These are phyloP conservation scores for Dioszegia crocea DNA, from an alignment of 768 basidiomycete species.

Conservation along the genomic window DNA sequence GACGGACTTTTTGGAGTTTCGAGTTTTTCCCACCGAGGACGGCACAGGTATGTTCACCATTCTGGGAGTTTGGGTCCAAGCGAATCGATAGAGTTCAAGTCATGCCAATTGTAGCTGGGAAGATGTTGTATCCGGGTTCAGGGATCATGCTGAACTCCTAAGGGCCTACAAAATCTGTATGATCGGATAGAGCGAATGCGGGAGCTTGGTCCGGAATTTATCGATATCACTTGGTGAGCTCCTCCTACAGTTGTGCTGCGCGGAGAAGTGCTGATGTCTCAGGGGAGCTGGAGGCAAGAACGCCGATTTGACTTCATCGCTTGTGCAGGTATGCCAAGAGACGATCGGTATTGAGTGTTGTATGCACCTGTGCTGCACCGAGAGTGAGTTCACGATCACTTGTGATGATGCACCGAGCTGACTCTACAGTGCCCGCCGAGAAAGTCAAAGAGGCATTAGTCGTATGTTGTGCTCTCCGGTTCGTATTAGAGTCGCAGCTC, in stretches of 20 bases:
- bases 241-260: no score
- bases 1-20: constrained; percentile 94
- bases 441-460: constrained; percentile 87
- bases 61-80: no score
- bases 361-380: constrained; percentile 98
- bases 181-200: constrained; percentile 99
- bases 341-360: constrained; percentile 93
- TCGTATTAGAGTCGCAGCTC: not conserved
- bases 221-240: constrained; percentile 87
- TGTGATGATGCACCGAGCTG: not conserved
- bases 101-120: no score
- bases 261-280: not conserved
- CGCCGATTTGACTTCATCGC: constrained; percentile 85
- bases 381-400: constrained; percentile 54
- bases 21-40: constrained; percentile 97
- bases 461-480: constrained; percentile 55
- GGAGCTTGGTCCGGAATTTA: constrained; percentile 88
- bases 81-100: no score
- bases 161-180: constrained; percentile 91
- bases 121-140: no score
- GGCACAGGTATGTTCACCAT: constrained; percentile 64
- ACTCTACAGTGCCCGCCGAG: constrained; percentile 66
- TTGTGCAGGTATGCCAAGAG: constrained; percentile 90
- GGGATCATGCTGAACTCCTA: not conserved
- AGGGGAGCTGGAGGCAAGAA: constrained; percentile 98